phyloP scores from a whole-genome alignment of 805 yeast genomes.

The Blastobotrys terrestris region DNA sequence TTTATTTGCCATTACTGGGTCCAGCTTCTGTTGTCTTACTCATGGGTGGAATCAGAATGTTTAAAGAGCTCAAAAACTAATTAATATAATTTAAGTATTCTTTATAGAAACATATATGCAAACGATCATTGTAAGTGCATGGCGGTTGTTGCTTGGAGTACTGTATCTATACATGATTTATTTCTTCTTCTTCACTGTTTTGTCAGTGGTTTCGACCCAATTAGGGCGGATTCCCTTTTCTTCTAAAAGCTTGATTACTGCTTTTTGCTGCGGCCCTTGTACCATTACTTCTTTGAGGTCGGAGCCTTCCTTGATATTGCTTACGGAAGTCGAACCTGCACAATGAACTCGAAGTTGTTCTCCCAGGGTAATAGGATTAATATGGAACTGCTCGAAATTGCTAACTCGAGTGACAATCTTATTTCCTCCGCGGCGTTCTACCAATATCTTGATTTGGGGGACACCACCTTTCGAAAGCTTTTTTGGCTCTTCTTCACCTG shows the following conservation, averaged over 20 bases:
- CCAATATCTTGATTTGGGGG: slow-evolving; percentile 59
- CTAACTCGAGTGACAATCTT: slow-evolving; percentile 69
- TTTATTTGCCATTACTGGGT: slow-evolving; percentile 83
- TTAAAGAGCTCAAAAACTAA: slow-evolving; percentile 21
- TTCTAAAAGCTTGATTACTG: slow-evolving; percentile 51
- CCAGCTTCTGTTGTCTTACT: slow-evolving; percentile 64
- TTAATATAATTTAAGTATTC: background rate
- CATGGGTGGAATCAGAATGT: slow-evolving; percentile 26
- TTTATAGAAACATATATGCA: background rate
- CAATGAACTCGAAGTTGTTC: slow-evolving; percentile 69
- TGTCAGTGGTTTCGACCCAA: slow-evolving; percentile 51
- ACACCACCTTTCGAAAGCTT: slow-evolving; percentile 55
- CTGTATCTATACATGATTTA: background rate
- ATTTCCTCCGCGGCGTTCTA: slow-evolving; percentile 75
- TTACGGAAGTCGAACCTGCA: slow-evolving; percentile 78
- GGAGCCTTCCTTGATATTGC: slow-evolving; percentile 37
- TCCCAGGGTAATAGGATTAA: slow-evolving; percentile 61
- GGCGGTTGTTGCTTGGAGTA: too few relatives aligned
- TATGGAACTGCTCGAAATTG: slow-evolving; percentile 60
- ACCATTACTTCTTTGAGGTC: slow-evolving; percentile 68
- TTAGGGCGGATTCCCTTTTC: slow-evolving; percentile 56
- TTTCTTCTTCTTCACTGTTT: slow-evolving; percentile 7
- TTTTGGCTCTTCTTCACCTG: slow-evolving; percentile 35
- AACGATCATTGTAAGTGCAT: too few relatives aligned
- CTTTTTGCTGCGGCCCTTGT: slow-evolving; percentile 81